Percentiles rank a stretch among this genome's conserved stretches.
phyloP scores from a whole-genome alignment of 352 stramenopile species.

The Phytophthora brassicae region DNA sequence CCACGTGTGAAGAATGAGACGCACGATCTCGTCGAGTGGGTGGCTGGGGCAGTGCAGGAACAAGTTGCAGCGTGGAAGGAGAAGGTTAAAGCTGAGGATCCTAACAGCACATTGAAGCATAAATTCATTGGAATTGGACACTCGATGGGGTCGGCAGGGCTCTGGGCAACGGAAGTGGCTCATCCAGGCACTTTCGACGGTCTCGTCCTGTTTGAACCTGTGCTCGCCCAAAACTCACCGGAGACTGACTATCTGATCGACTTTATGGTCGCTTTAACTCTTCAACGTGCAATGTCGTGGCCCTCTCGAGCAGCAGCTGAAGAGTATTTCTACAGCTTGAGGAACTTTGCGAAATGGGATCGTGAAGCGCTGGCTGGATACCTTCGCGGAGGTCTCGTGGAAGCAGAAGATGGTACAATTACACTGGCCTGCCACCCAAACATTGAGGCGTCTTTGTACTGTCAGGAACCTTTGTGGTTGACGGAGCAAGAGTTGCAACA shows the following conservation, averaged over 20 bases:
- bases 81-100: constrained; percentile 14
- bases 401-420: constrained; percentile 25
- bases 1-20: constrained; percentile 31
- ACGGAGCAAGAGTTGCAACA: constrained; percentile 36
- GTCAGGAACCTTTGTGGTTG: constrained; percentile 34
- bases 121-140: constrained; percentile 51
- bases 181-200: constrained; percentile 50
- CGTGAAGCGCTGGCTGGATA: constrained; percentile 34
- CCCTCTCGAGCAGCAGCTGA: constrained; percentile 32
- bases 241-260: constrained; percentile 34
- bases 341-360: constrained; percentile 45
- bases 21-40: constrained; percentile 29
- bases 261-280: constrained; percentile 39
- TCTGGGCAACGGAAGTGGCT: constrained; percentile 40
- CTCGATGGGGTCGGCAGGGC: constrained; percentile 43
- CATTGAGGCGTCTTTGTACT: constrained; percentile 51
- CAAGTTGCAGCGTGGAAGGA: constrained; percentile 33
- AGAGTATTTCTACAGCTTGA: constrained; percentile 30
- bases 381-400: constrained; percentile 29
- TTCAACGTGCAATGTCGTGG: constrained; percentile 34
- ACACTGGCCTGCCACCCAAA: constrained; percentile 45
- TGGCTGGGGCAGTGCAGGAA: constrained; percentile 22
- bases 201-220: constrained; percentile 53
- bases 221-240: constrained; percentile 33
- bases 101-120: constrained; percentile 8